A percentile compares a stretch with the other conserved stretches of the same genome.
Conservation (phyloP, 768 basidiomycete species). For the Rhizopogon roseolus region DNA sequence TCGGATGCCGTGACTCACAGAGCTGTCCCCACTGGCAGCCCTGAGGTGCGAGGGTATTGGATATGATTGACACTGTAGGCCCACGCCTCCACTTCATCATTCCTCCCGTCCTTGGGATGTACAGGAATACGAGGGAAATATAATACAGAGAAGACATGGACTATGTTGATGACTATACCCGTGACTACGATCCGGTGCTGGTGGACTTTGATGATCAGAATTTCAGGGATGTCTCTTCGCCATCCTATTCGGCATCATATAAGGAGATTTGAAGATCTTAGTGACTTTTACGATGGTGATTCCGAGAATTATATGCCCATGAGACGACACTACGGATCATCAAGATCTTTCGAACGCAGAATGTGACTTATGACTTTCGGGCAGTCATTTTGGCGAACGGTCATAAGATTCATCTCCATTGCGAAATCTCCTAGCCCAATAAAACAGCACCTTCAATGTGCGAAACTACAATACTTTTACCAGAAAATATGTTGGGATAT, state of each 20-base stretch:
- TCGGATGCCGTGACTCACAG: too few relatives aligned
- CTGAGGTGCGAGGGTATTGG: neutral
- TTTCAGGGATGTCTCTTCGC: neutral
- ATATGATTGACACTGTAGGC: neutral
- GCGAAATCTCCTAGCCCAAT: neutral
- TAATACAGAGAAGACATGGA: conserved; percentile 4
- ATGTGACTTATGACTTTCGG: neutral
- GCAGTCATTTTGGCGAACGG: too few relatives aligned
- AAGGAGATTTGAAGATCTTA: neutral
- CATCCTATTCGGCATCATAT: conserved; percentile 5
- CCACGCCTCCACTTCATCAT: neutral
- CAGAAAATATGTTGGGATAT: neutral
- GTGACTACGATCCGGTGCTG: neutral
- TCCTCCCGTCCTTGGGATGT: conserved; percentile 1
- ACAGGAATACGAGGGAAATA: neutral
- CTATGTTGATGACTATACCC: neutral
- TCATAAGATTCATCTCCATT: too few relatives aligned
- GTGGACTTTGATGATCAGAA: neutral
- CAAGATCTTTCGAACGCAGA: neutral
- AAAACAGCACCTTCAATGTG: conserved; percentile 1
- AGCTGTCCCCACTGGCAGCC: too few relatives aligned
- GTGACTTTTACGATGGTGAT: neutral
- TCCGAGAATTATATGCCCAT: neutral
- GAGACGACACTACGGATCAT: neutral
- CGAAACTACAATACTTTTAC: conserved; percentile 26